Evolutionary conservation across 2,329 filamentous ascomycete genomes (phyloP).

Genomic region (Colletotrichum somersetense): DNA sequence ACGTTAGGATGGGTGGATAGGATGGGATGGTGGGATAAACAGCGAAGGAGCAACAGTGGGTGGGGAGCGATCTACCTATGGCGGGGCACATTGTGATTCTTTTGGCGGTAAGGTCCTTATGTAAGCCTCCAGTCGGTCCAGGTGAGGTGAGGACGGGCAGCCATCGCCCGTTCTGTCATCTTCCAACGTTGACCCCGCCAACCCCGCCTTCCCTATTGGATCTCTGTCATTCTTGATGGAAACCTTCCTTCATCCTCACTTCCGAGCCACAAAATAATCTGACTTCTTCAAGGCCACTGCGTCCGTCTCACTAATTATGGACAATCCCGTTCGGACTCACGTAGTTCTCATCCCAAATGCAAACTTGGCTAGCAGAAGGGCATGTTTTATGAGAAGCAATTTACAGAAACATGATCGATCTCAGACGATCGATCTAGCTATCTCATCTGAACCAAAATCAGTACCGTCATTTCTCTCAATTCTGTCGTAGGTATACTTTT

Average conservation of each 20-base stretch:
- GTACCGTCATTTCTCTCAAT: background rate
- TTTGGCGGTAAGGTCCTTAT: background rate
- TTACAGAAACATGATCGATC: background rate
- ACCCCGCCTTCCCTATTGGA: constrained; percentile 31
- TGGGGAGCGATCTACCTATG: constrained; percentile 9
- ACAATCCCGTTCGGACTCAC: background rate
- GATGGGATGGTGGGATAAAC: constrained; percentile 38
- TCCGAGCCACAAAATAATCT: background rate
- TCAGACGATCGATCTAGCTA: background rate
- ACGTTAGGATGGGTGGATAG: background rate
- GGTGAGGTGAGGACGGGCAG: background rate
- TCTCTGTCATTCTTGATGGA: background rate
- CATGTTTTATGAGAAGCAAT: background rate
- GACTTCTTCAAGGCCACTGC: background rate
- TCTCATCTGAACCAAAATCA: background rate
- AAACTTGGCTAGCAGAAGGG: background rate
- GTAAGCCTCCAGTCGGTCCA: too few species aligned
- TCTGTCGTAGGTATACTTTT: too few species aligned
- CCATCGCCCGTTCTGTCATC: background rate
- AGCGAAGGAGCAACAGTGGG: constrained; percentile 18
- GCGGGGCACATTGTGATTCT: constrained; percentile 24
- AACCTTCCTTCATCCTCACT: background rate
- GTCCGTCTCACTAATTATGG: background rate
- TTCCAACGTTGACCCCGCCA: constrained; percentile 13
- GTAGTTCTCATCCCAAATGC: background rate